phyloP scores from a whole-genome alignment of 768 basidiomycete species.

The Psilocybe cubensis region DNA sequence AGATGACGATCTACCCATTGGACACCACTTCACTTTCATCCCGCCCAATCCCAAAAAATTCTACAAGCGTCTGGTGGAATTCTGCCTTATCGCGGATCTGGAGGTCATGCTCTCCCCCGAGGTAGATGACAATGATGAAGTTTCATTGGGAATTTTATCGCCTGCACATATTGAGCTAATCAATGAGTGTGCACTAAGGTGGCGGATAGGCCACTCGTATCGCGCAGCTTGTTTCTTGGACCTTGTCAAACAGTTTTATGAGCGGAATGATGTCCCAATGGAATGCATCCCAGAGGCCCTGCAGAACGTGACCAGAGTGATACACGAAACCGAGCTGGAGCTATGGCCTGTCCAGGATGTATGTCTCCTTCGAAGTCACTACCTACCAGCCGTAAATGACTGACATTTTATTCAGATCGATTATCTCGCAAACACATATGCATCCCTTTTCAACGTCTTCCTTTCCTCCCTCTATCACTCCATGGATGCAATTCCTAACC shows the following conservation, averaged over 20 bases:
- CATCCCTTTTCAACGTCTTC: slow-evolving; percentile 83
- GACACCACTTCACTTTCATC: slow-evolving; percentile 86
- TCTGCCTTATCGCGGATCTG: slow-evolving; percentile 83
- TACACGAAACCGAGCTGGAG: slow-evolving; percentile 70
- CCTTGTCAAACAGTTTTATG: slow-evolving; percentile 84
- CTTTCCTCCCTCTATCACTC: slow-evolving; percentile 83
- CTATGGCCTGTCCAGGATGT: slow-evolving; percentile 87
- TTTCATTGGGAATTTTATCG: slow-evolving; percentile 90
- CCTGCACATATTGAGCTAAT: slow-evolving; percentile 78
- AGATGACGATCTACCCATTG: slow-evolving; percentile 73
- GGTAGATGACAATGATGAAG: slow-evolving; percentile 94
- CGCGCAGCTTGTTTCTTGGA: slow-evolving; percentile 83
- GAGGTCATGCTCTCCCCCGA: slow-evolving; percentile 89
- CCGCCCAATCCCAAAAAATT: slow-evolving; percentile 86
- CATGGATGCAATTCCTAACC: slow-evolving; percentile 73
- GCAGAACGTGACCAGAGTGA: slow-evolving; percentile 68
- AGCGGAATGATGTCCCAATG: slow-evolving; percentile 88
- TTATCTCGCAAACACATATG: slow-evolving; percentile 68
- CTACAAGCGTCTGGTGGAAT: slow-evolving; percentile 84
- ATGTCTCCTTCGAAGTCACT: slow-evolving; percentile 33
- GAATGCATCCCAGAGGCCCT: slow-evolving; percentile 95
- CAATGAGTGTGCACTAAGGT: slow-evolving; percentile 85
- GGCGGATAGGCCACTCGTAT: slow-evolving; percentile 85
- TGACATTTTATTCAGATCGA: slow-evolving; percentile 53
- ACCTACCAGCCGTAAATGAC: not conserved